Conservation (phyloP, 257 asterid species). For the Petunia secreta region DNA sequence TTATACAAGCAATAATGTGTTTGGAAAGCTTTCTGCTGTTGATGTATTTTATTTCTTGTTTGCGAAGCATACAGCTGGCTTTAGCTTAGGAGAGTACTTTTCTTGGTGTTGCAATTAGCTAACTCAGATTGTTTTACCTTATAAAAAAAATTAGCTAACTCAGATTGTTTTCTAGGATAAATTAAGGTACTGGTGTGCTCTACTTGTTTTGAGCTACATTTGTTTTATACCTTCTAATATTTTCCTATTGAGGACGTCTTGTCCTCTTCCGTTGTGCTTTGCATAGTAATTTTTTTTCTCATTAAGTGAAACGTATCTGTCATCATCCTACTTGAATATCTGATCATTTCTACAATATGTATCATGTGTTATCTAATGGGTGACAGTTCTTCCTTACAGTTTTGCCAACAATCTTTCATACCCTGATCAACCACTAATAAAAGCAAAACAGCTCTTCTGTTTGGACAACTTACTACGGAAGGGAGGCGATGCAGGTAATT, state of each 20-base stretch:
- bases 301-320: not conserved
- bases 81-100: not conserved
- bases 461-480: slow-evolving; percentile 86
- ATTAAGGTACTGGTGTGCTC: slow-evolving; percentile 6
- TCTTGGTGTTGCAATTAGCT: slow-evolving; percentile 14
- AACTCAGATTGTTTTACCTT: not conserved
- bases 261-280: not conserved
- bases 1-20: not conserved
- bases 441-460: slow-evolving; percentile 86
- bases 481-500: slow-evolving; percentile 73
- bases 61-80: slow-evolving; percentile 12
- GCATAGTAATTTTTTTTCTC: not conserved
- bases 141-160: not conserved
- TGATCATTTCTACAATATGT: slow-evolving; percentile 10
- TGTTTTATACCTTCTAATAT: not conserved
- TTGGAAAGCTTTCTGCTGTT: not conserved
- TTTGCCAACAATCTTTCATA: slow-evolving; percentile 54
- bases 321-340: slow-evolving; percentile 12
- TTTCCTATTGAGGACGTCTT: not conserved
- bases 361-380: slow-evolving; percentile 35
- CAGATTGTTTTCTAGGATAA: not conserved
- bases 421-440: slow-evolving; percentile 88
- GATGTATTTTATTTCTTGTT: slow-evolving; percentile 1
- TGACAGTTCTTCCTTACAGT: slow-evolving; percentile 47
- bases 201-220: not conserved